Evolutionary conservation across 306 rosid species (phyloP), one percentile per base, ranked within the genome.

Genomic region (Glycine tomentella): DNA sequence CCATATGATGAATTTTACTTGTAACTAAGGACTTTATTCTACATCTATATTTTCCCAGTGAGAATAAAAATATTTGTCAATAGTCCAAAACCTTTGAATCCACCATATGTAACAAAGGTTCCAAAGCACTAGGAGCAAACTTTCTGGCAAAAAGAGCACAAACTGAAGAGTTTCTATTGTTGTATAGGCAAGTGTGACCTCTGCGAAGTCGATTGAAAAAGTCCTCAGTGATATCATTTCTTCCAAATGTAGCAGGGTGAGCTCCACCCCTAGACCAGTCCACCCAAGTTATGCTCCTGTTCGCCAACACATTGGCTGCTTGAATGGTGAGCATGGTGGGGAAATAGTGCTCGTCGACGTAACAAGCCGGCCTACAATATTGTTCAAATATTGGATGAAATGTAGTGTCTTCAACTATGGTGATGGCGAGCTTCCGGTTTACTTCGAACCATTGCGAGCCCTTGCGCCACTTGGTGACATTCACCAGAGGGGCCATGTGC

Each of bases 261-360:
- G 99, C 80, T 7, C 99, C 99, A 3, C 99, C 98, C 78, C 99
- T 84, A 0, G 99, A 96, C 99, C 99, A 96, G 61, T 96, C 99
- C 79, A 93, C 97, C 97, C 97, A 93, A 10, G 99, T 96, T 77
- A 96, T 45, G 90, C 98, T 96, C 79, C 98, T 85, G 34, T 96
- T 96, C 3, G 98, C 98, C 76, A 93, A 46, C 5, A 59, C 38
- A 34, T 78, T 68, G 53, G 87, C 90, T 3, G 94, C 89, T 80
- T 65, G 61, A 72, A 96, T 89, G 67, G 90, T 90, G 12, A 96
- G 87, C 99, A 96, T 90, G 46, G 99, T 96, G 0, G 99, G 99
- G 73, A 93, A 93, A 76, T 96, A 96, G 82, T 96, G 99, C 87
- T 96, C 99, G 44, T 96, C 99, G 0, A 96, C 97, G 0, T 96